Conservation (phyloP, 2,329 filamentous ascomycete genomes). For the Phialophora chinensis region DNA sequence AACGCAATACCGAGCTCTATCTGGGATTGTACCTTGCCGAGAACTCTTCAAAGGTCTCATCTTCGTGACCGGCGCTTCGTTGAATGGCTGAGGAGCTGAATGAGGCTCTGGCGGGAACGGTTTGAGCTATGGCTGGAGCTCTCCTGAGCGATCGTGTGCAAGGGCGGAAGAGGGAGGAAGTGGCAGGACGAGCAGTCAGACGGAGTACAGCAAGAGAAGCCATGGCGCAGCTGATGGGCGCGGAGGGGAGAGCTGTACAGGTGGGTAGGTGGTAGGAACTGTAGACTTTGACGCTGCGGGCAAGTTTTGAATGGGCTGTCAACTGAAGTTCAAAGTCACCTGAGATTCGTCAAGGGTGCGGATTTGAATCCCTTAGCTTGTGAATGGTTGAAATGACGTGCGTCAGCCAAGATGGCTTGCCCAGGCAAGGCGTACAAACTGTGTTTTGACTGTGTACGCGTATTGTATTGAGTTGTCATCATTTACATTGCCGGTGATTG, state of each 20-base stretch:
- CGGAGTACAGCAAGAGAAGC: constrained; percentile 73
- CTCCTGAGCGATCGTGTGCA: constrained; percentile 36
- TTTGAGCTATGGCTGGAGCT: constrained; percentile 37
- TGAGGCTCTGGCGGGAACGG: constrained; percentile 33
- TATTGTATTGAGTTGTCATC: not conserved
- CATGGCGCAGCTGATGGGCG: constrained; percentile 55
- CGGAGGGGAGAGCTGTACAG: constrained; percentile 4
- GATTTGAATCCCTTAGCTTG: constrained; percentile 11
- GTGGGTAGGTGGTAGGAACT: constrained; percentile 24
- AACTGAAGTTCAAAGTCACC: constrained; percentile 29
- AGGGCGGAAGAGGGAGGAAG: constrained; percentile 37
- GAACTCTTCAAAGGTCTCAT: constrained; percentile 99
- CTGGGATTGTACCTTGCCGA: constrained; percentile 77
- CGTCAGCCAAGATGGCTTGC: not conserved
- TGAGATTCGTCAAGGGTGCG: constrained; percentile 25
- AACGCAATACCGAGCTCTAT: constrained; percentile 6
- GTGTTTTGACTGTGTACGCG: constrained; percentile 4
- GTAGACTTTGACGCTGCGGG: constrained; percentile 13
- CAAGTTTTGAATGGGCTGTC: constrained; percentile 22
- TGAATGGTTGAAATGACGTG: constrained; percentile 30
- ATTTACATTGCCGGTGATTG: constrained; percentile 2
- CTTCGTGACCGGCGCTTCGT: constrained; percentile 69
- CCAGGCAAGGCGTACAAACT: not conserved
- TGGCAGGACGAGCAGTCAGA: constrained; percentile 69
- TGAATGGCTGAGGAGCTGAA: constrained; percentile 62